phyloP scores from a whole-genome alignment of 306 rosid genomes.

The Styphnolobium japonicum region DNA sequence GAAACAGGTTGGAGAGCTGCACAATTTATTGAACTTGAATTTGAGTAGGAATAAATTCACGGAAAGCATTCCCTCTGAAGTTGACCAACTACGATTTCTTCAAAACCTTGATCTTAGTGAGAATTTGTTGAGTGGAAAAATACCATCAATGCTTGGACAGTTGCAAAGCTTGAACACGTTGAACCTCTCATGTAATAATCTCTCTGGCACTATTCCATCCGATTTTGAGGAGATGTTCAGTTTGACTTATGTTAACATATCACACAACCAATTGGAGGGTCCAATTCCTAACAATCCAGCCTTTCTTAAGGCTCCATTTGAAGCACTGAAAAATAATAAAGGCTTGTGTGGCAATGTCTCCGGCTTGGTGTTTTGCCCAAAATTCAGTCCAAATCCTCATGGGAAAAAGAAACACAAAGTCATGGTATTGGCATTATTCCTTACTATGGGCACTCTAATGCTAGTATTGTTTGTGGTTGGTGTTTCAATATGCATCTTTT shows the following conservation, averaged over 20 bases:
- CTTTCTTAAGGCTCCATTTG: slow-evolving; percentile 15
- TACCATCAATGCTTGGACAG: slow-evolving; percentile 31
- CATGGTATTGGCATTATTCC: background rate
- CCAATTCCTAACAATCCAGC: slow-evolving; percentile 10
- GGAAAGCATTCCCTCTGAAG: background rate
- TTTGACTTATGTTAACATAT: slow-evolving; percentile 31
- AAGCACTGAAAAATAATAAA: slow-evolving; percentile 9
- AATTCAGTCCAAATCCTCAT: background rate
- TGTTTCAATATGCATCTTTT: background rate
- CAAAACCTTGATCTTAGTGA: slow-evolving; percentile 30
- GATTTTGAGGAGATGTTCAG: slow-evolving; percentile 24
- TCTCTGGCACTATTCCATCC: slow-evolving; percentile 33
- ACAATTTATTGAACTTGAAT: background rate
- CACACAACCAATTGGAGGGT: slow-evolving; percentile 25
- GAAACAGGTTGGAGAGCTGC: background rate
- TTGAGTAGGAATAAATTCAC: background rate
- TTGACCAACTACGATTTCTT: background rate
- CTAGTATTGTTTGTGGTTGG: background rate
- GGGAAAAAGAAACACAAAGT: background rate
- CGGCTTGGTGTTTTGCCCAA: background rate
- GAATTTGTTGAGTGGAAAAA: background rate
- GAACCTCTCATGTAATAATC: slow-evolving; percentile 37
- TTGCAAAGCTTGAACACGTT: background rate
- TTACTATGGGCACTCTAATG: background rate
- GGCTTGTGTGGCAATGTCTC: slow-evolving; percentile 23